Base-by-base conservation (phyloP, 345 rosid genomes). In the Populus davidiana region DNA sequence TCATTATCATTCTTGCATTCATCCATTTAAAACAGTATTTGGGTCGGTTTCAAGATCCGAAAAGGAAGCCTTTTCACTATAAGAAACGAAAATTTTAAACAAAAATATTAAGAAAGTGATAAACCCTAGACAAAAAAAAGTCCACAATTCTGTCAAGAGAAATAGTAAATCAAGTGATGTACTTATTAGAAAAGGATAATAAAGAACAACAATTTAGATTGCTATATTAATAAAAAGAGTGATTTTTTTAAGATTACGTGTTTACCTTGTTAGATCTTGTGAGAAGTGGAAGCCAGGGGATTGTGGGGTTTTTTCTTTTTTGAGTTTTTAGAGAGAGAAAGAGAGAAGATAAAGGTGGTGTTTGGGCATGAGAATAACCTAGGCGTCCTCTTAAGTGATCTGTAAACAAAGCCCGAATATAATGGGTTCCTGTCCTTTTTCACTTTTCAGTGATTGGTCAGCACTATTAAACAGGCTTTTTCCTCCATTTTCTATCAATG, bases 201-300 rank as follows among this genome's bases (percentile, higher is more conserved):
- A 44, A 69, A 77, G 36, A 75, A 52, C 61, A 59, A 64, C 71
- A 56, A 49, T 69, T 79, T 56, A 49, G 2, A 13, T n/a, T 18
- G 17, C 35, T 18, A 81, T 54, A 16, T 11, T 16, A 12, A 74
- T 62, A 64, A 56, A 29, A 44, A 73, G 12, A 14, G 36, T 21
- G 33, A 23, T 23, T 35, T 20, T 27, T 56, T 64, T 12, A 7
- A 81, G 79, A 80, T 65, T 54, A 29, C 49, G 47, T 12, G 73
- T 50, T 70, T 81, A 86, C 89, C 89, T 84, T 67, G 73, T 21
- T 65, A 74, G 86, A 86, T 82, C 87, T 84, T 71, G 77, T 13
- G 38, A 68, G 63, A 14, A 47, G 70, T 62, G 38, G 74, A 54
- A 67, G 27, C 64, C 67, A 31, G 70, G 69, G 80, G 68, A 47